Evolutionary conservation across 495 filamentous ascomycete genomes (phyloP).

Genomic region (Penicillium daleae): DNA sequence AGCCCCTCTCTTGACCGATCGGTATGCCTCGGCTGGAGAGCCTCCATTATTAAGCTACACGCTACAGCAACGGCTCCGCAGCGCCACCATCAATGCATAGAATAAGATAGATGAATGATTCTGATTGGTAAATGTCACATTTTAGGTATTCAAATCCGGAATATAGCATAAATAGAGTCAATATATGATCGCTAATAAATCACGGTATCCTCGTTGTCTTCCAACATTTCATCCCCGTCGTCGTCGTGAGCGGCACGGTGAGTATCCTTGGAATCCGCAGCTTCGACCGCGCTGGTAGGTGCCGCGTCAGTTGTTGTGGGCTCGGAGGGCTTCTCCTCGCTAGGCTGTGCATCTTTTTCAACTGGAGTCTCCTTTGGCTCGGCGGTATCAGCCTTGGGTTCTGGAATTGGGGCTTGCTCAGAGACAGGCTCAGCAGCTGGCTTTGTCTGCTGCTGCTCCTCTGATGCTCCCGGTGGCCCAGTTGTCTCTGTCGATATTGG

Average conservation of each 20-base stretch:
- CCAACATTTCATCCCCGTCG: slow-evolving; percentile 71
- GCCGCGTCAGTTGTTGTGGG: slow-evolving; percentile 18
- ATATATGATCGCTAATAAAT: slow-evolving; percentile 64
- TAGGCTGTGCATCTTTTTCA: slow-evolving; percentile 35
- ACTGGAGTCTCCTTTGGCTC: slow-evolving; percentile 30
- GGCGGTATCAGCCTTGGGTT: slow-evolving; percentile 22
- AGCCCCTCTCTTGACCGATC: neutral
- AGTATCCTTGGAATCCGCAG: slow-evolving; percentile 27
- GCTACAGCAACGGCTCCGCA: slow-evolving; percentile 1
- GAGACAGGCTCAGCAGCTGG: slow-evolving; percentile 2
- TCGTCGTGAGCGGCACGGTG: slow-evolving; percentile 41
- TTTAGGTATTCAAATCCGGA: neutral
- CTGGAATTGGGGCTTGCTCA: slow-evolving; percentile 22
- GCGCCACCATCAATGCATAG: neutral
- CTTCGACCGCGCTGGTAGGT: slow-evolving; percentile 23
- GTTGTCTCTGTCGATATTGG: slow-evolving; percentile 17
- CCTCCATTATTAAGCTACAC: neutral
- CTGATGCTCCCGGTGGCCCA: slow-evolving; percentile 1
- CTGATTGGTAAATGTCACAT: neutral
- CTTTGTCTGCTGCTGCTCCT: slow-evolving; percentile 3
- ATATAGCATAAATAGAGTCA: neutral
- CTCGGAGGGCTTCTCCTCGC: slow-evolving; percentile 27
- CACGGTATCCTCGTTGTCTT: slow-evolving; percentile 82
- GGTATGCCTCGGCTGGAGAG: slow-evolving; percentile 16
- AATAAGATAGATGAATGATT: neutral